Evolutionary conservation across 805 yeast genomes (phyloP), one percentile per base, ranked within the genome.

Genomic region (Metschnikowia amazonensis): DNA sequence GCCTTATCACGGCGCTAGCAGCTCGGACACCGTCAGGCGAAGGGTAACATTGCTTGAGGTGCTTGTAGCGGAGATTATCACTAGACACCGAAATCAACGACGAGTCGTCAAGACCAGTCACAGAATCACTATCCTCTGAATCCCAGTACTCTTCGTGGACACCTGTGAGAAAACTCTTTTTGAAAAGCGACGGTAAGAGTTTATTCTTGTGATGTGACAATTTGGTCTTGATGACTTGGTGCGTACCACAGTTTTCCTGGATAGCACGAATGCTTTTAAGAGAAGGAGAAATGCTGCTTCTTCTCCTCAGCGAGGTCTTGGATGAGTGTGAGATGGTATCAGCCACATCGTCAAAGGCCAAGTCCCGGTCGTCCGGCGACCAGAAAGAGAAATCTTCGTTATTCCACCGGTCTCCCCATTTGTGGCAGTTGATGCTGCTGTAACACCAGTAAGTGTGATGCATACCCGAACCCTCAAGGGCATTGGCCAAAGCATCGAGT

Each of bases 361-460:
- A 43, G 36, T 65, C 64, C 33, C 71, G 51, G 52, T 84, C 89
- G 49, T 84, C 89, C 3, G 71, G 65, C 1, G 94, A 84, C 85
- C 84, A 92, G 46, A 92, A 77, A 1, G 97, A 86, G 61, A 92
- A 83, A 64, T 92, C 98, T 60, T 92, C 99, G 53, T 89, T 82
- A 58, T 92, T 92, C 95, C 97, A 92, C 21, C 75, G 62, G 64
- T 92, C 99, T 0, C 99, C 99, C 83, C 86, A 82, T 59, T 77
- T 67, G 65, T 94, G 96, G 28, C 80, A 69, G 60, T 90, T 92
- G 34, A 71, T 67, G 5, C 83, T 70, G 29, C 86, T 77, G 62
- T 92, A 92, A 56, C 89, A 81, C 98, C 99, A 92, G 58, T 82
- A 79, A 2, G 96, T 82, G 62, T 82, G 89, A 36, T 85, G 79